phyloP scores from a whole-genome alignment of 768 basidiomycete genomes.

The Boletus reticuloceps region DNA sequence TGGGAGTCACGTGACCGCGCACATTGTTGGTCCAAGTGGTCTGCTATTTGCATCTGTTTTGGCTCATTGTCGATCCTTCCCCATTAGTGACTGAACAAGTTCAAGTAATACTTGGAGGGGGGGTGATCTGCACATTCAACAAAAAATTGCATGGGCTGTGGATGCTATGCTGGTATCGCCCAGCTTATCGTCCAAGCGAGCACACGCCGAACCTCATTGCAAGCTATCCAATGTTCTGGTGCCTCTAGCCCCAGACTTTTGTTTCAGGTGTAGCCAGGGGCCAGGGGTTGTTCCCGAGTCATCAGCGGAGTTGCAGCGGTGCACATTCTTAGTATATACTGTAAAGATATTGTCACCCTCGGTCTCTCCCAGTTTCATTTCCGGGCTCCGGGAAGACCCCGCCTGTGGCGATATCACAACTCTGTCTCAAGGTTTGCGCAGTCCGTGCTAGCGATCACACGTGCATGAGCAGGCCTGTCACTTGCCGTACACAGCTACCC shows the following conservation, averaged over 20 bases:
- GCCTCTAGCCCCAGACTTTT: background rate
- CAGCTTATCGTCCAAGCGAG: background rate
- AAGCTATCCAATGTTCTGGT: background rate
- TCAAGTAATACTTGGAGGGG: background rate
- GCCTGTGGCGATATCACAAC: background rate
- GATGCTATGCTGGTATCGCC: background rate
- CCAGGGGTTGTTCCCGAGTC: background rate
- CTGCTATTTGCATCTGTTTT: conserved; percentile 21
- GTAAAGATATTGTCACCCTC: background rate
- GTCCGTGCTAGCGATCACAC: conserved; percentile 1
- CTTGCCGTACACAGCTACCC: conserved; percentile 1
- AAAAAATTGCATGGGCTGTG: background rate
- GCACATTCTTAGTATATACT: too few species aligned
- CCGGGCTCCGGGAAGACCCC: conserved; percentile 5
- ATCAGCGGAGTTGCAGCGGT: conserved; percentile 3
- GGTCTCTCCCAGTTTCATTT: background rate
- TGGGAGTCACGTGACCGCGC: conserved; percentile 30
- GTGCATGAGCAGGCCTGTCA: background rate
- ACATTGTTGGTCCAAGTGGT: conserved; percentile 14
- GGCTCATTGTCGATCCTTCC: conserved; percentile 13
- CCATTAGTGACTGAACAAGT: background rate
- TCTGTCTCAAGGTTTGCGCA: background rate
- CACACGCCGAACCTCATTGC: background rate
- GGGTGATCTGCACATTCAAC: background rate
- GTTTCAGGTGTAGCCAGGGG: conserved; percentile 15